These are phyloP conservation scores for Peronospora destructor DNA, from an alignment of 352 stramenopile species.

Conservation along the genomic window DNA sequence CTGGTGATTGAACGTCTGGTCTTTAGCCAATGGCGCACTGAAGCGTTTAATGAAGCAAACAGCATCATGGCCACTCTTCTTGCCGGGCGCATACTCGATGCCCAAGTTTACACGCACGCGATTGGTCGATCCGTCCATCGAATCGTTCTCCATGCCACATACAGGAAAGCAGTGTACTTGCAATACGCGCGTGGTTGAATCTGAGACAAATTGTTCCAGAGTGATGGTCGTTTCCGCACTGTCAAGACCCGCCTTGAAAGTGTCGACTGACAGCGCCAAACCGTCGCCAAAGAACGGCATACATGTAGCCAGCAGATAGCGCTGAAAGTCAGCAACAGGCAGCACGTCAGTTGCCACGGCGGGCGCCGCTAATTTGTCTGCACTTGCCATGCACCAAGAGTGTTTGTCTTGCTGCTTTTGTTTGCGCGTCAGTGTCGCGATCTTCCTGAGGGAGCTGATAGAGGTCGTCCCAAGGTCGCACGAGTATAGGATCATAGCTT, in stretches of 20 bases:
- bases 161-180: constrained; percentile 62
- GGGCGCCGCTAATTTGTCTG: constrained; percentile 21
- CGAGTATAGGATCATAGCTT: background rate
- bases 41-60: constrained; percentile 86
- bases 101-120: constrained; percentile 68
- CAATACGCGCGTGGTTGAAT: constrained; percentile 55
- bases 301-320: constrained; percentile 60
- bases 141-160: constrained; percentile 24
- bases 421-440: constrained; percentile 4
- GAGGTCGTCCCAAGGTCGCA: constrained; percentile 2
- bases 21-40: constrained; percentile 53
- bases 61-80: constrained; percentile 61
- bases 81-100: constrained; percentile 60
- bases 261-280: constrained; percentile 30
- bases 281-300: constrained; percentile 59
- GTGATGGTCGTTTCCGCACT: constrained; percentile 24
- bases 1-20: constrained; percentile 71
- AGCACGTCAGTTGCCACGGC: constrained; percentile 39
- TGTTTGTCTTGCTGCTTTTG: constrained; percentile 3
- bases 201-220: constrained; percentile 66
- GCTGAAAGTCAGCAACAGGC: constrained; percentile 37
- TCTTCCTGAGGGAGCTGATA: constrained; percentile 15
- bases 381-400: constrained; percentile 22
- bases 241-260: constrained; percentile 44
- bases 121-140: constrained; percentile 22